Percentiles rank a stretch among this genome's conserved stretches.
These are phyloP conservation scores for Cutaneotrichosporon cyanovorans DNA, from an alignment of 1,284 basidiomycete genomes.

Conservation along the genomic window DNA sequence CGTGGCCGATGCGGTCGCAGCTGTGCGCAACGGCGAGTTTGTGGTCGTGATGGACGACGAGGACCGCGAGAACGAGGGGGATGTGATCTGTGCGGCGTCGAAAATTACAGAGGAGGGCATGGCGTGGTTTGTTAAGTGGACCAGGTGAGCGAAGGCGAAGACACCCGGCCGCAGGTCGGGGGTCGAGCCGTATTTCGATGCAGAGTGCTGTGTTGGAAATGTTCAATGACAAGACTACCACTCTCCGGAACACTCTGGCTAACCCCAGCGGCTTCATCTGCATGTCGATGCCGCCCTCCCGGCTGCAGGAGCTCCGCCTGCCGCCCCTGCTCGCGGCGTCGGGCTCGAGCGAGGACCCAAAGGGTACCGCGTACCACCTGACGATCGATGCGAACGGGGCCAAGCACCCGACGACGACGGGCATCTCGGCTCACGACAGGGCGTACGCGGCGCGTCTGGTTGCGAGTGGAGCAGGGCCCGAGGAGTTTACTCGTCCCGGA, in stretches of 20 bases:
- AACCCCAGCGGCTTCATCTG: slow-evolving; percentile 82
- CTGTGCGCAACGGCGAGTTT: slow-evolving; percentile 76
- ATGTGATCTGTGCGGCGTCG: slow-evolving; percentile 75
- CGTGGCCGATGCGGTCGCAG: slow-evolving; percentile 70
- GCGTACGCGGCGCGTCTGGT: slow-evolving; percentile 77
- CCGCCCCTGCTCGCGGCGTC: slow-evolving; percentile 91
- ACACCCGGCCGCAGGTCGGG: too few species aligned
- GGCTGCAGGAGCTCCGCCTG: slow-evolving; percentile 72
- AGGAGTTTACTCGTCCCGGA: slow-evolving; percentile 85
- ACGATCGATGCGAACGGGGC: slow-evolving; percentile 76
- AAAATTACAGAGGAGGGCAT: slow-evolving; percentile 88
- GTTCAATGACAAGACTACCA: not conserved
- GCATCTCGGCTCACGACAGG: slow-evolving; percentile 94
- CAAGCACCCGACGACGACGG: slow-evolving; percentile 57
- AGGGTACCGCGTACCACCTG: slow-evolving; percentile 94
- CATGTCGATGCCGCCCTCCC: slow-evolving; percentile 67
- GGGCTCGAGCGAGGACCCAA: slow-evolving; percentile 60
- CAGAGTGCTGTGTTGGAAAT: not conserved
- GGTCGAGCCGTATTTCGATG: not conserved
- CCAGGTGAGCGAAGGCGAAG: too few species aligned
- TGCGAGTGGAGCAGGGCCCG: slow-evolving; percentile 54
- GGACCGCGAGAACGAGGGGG: slow-evolving; percentile 86
- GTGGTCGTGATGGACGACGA: slow-evolving; percentile 95
- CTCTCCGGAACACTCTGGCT: too few species aligned
- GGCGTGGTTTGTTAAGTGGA: slow-evolving; percentile 98